Percentiles rank a stretch among this genome's conserved stretches.
Evolutionary conservation across 2,329 filamentous ascomycete genomes (phyloP).

Genomic region (Neopestalotiopsis clavispora): DNA sequence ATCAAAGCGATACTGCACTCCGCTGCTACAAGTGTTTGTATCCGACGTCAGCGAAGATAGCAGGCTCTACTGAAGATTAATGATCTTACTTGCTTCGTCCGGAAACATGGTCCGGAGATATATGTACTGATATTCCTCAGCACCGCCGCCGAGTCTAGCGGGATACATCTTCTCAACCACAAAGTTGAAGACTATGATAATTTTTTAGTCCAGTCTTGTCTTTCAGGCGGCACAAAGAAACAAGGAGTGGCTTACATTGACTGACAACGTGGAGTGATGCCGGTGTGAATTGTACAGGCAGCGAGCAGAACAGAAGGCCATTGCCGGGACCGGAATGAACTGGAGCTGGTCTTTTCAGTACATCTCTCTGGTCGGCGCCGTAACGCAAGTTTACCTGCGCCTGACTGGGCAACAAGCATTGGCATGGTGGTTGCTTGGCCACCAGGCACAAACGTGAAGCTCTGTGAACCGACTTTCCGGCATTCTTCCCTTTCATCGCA

Average conservation of each 20-base stretch:
- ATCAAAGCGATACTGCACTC: slow-evolving; percentile 10
- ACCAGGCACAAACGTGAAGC: neutral
- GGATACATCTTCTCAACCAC: slow-evolving; percentile 13
- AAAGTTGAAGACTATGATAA: neutral
- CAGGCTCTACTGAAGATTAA: neutral
- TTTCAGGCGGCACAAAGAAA: neutral
- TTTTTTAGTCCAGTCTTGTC: neutral
- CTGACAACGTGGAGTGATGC: neutral
- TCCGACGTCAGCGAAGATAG: neutral
- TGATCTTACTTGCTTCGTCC: slow-evolving; percentile 1
- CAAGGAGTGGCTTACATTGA: neutral
- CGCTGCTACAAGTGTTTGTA: neutral
- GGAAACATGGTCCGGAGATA: slow-evolving; percentile 7
- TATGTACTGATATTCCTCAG: neutral
- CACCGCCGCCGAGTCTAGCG: neutral
- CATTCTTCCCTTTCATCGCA: slow-evolving; percentile 12
- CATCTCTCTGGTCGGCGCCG: neutral
- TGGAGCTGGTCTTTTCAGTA: neutral
- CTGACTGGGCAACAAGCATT: neutral
- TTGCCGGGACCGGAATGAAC: neutral
- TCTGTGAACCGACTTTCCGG: neutral
- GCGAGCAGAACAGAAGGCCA: neutral
- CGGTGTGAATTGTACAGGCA: neutral
- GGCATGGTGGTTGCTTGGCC: neutral
- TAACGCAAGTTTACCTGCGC: neutral